phyloP scores from a whole-genome alignment of 1,284 basidiomycete genomes.

The Gomphus bonarii region DNA sequence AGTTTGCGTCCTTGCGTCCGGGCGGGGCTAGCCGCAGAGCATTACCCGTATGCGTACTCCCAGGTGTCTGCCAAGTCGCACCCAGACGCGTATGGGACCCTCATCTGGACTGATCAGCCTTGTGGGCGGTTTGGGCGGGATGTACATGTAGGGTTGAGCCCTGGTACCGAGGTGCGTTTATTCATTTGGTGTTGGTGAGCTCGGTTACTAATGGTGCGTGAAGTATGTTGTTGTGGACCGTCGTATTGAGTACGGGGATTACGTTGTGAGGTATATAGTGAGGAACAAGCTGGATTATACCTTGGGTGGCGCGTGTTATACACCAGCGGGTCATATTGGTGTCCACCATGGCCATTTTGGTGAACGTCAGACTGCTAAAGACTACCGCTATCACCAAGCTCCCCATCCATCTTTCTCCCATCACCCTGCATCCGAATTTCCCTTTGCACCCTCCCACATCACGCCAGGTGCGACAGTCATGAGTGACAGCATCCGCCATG shows the following conservation, averaged over 20 bases:
- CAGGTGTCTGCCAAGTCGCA: not conserved
- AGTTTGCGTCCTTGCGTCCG: not conserved
- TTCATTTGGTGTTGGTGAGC: too few relatives aligned
- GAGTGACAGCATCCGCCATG: not conserved
- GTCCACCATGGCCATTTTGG: too few relatives aligned
- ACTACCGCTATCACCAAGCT: not conserved
- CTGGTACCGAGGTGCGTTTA: conserved; percentile 4
- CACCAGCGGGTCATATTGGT: not conserved
- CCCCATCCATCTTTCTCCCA: not conserved
- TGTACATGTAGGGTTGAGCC: not conserved
- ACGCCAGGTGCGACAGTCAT: not conserved
- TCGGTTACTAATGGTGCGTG: too few relatives aligned
- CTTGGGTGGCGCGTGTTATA: not conserved
- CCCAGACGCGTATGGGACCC: not conserved
- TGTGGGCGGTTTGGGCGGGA: conserved; percentile 7
- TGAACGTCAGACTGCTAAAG: not conserved
- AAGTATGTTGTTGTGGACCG: not conserved
- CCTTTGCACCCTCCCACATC: not conserved
- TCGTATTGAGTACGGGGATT: not conserved
- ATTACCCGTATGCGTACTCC: not conserved
- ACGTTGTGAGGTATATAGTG: not conserved
- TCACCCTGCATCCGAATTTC: not conserved
- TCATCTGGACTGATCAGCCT: conserved; percentile 8
- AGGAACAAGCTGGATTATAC: not conserved
- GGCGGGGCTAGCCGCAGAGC: not conserved